Evolutionary conservation across 805 yeast genomes (phyloP).

Genomic region (Candida nemodendra): DNA sequence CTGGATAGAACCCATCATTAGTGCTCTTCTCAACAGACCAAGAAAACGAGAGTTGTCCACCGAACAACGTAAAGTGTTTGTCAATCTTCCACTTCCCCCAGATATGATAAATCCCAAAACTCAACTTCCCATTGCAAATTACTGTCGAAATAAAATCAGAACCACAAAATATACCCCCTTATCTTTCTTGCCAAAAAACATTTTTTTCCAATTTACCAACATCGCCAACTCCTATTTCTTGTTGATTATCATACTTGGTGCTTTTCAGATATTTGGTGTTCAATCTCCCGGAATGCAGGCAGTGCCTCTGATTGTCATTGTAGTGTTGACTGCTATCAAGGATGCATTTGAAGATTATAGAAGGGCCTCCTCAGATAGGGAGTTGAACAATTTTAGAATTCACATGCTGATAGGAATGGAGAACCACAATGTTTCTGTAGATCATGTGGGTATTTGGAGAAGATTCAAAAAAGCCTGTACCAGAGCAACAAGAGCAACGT

Average conservation of each 20-base stretch:
- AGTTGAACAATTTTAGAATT: constrained; percentile 64
- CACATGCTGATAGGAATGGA: constrained; percentile 52
- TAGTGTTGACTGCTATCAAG: constrained; percentile 67
- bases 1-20: background rate
- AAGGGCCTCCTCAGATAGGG: constrained; percentile 61
- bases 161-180: constrained; percentile 63
- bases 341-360: constrained; percentile 79
- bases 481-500: constrained; percentile 21
- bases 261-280: constrained; percentile 71
- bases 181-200: constrained; percentile 55
- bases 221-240: constrained; percentile 62
- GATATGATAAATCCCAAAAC: constrained; percentile 55
- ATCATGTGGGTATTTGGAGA: constrained; percentile 63
- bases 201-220: constrained; percentile 53
- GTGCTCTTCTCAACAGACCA: background rate
- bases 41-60: constrained; percentile 2
- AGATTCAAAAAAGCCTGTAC: constrained; percentile 57
- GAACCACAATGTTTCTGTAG: constrained; percentile 58
- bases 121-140: constrained; percentile 40
- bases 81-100: constrained; percentile 60
- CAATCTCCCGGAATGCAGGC: constrained; percentile 71
- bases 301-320: constrained; percentile 80
- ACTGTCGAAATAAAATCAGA: constrained; percentile 57
- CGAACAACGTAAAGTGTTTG: constrained; percentile 46
- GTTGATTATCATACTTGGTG: constrained; percentile 53